Percentiles rank a stretch among this genome's conserved stretches.
These are phyloP conservation scores for Monosporascus sp. DNA, from an alignment of 2,329 filamentous ascomycete genomes.

Conservation along the genomic window DNA sequence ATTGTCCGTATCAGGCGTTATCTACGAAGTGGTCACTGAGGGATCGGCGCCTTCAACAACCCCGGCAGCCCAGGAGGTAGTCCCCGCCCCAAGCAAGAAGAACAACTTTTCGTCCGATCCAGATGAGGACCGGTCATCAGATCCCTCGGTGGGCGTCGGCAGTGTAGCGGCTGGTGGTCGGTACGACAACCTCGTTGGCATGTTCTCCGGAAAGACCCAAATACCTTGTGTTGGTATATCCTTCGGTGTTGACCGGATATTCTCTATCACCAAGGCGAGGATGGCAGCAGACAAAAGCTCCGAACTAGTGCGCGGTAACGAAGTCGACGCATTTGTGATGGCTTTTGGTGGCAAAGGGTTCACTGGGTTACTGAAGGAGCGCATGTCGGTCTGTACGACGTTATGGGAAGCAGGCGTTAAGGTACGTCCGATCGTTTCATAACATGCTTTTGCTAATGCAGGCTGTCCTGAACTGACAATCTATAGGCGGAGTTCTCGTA, in stretches of 20 bases:
- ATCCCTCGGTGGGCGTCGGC: slow-evolving; percentile 67
- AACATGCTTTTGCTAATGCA: background rate
- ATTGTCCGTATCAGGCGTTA: slow-evolving; percentile 42
- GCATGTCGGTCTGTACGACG: slow-evolving; percentile 70
- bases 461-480: slow-evolving; percentile 15
- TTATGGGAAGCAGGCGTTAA: slow-evolving; percentile 89
- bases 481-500: slow-evolving; percentile 73
- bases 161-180: slow-evolving; percentile 71
- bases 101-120: slow-evolving; percentile 39
- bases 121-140: slow-evolving; percentile 58
- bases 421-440: slow-evolving; percentile 34
- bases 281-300: slow-evolving; percentile 42
- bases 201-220: slow-evolving; percentile 67
- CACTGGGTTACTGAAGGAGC: slow-evolving; percentile 72
- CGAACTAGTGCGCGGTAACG: slow-evolving; percentile 57
- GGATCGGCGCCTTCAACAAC: slow-evolving; percentile 46
- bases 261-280: slow-evolving; percentile 68
- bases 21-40: slow-evolving; percentile 70
- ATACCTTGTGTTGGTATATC: slow-evolving; percentile 76
- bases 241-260: slow-evolving; percentile 75
- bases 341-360: slow-evolving; percentile 86
- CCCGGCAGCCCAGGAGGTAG: slow-evolving; percentile 29
- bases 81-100: slow-evolving; percentile 31
- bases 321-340: slow-evolving; percentile 92
- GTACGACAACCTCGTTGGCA: slow-evolving; percentile 72